These are phyloP conservation scores for Neonectria coccinea DNA, from an alignment of 2,329 filamentous ascomycete species.

Conservation along the genomic window DNA sequence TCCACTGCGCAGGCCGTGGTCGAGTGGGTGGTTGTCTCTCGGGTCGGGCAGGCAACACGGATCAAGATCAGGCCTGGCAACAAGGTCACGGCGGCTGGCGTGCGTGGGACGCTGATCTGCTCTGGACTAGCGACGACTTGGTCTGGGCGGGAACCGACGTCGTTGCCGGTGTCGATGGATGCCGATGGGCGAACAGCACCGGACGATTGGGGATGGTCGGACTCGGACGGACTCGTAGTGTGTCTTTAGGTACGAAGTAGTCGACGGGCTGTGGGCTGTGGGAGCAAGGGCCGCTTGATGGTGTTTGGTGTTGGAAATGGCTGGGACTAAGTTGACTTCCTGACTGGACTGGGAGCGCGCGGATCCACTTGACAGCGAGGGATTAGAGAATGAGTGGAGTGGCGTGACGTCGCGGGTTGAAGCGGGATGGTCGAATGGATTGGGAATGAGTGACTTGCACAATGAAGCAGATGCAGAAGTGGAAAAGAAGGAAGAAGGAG, in stretches of 20 bases:
- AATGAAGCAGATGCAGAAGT: slow-evolving; percentile 29
- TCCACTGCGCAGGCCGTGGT: not conserved
- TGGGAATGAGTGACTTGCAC: slow-evolving; percentile 34
- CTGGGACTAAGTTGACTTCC: not conserved
- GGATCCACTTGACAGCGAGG: slow-evolving; percentile 25
- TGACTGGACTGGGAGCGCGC: slow-evolving; percentile 3
- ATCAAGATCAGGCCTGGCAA: slow-evolving; percentile 40
- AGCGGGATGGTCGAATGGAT: slow-evolving; percentile 32
- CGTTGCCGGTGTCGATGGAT: slow-evolving; percentile 24
- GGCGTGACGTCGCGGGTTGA: slow-evolving; percentile 35
- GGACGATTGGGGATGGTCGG: not conserved
- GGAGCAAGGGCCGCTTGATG: slow-evolving; percentile 21
- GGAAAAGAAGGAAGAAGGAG: slow-evolving; percentile 23
- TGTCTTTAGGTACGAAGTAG: not conserved
- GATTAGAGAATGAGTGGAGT: slow-evolving; percentile 37
- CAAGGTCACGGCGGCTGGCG: slow-evolving; percentile 28
- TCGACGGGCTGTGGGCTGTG: not conserved
- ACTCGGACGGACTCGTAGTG: slow-evolving; percentile 1
- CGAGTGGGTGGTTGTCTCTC: slow-evolving; percentile 11
- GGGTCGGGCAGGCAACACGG: slow-evolving; percentile 35
- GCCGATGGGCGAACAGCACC: slow-evolving; percentile 5
- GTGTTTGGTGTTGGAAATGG: slow-evolving; percentile 10
- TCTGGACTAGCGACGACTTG: slow-evolving; percentile 15
- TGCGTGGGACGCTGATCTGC: slow-evolving; percentile 31
- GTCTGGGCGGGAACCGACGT: slow-evolving; percentile 27